phyloP scores from a whole-genome alignment of 371 early-diverging fungal genomes.

The Mortierella sp. region DNA sequence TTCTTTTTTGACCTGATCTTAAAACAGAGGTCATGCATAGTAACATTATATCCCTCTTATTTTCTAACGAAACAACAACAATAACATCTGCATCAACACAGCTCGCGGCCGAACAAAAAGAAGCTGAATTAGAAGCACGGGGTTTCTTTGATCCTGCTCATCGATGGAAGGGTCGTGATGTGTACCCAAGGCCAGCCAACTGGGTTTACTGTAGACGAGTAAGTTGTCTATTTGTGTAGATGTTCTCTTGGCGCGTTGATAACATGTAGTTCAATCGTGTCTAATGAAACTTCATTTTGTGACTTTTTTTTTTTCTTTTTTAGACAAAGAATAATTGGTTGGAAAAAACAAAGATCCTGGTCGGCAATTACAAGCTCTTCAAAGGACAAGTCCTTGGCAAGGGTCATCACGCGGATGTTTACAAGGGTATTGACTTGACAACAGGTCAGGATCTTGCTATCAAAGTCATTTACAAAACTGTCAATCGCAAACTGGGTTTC shows the following conservation, averaged over 20 bases:
- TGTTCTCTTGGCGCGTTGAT: too few relatives aligned
- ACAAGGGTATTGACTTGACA: conserved; percentile 45
- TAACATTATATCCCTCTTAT: background rate
- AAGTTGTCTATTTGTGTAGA: conserved; percentile 9
- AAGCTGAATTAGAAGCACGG: conserved; percentile 44
- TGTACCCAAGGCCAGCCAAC: conserved; percentile 47
- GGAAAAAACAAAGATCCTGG: conserved; percentile 48
- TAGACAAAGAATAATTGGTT: conserved; percentile 56
- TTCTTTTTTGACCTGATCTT: too few relatives aligned
- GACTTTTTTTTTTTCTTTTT: too few relatives aligned
- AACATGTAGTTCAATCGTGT: too few relatives aligned
- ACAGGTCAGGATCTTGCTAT: conserved; percentile 56
- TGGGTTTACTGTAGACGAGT: conserved; percentile 55
- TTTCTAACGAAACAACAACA: background rate
- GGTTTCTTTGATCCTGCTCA: conserved; percentile 54
- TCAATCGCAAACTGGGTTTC: conserved; percentile 43
- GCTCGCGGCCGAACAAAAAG: conserved; percentile 51
- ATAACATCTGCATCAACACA: background rate
- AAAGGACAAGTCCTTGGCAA: conserved; percentile 47
- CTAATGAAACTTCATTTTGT: too few relatives aligned
- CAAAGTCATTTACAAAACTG: conserved; percentile 54
- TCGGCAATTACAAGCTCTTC: conserved; percentile 42
- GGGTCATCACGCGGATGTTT: conserved; percentile 55
- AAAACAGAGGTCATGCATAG: background rate
- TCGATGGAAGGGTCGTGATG: conserved; percentile 55